These are phyloP conservation scores for Zymoseptoria passerinii DNA, from an alignment of 2,329 filamentous ascomycete species.

Conservation along the genomic window DNA sequence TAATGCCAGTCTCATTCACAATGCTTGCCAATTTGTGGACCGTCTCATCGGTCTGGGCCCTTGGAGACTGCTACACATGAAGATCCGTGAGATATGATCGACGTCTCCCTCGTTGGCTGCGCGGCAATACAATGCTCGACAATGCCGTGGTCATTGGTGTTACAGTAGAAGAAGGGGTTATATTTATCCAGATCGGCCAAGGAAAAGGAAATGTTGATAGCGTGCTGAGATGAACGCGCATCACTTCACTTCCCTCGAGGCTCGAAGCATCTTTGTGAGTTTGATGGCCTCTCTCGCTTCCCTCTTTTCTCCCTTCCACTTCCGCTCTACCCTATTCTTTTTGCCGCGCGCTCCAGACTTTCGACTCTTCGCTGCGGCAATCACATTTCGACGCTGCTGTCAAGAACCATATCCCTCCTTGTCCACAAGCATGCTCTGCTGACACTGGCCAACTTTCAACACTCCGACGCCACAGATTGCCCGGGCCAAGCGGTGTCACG, in stretches of 20 bases:
- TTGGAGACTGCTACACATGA: not conserved
- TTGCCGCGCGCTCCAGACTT: not conserved
- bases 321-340: not conserved
- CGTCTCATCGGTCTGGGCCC: not conserved
- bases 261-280: not conserved
- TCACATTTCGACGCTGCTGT: not conserved
- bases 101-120: no score
- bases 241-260: not conserved
- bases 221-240: not conserved
- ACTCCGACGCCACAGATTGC: not conserved
- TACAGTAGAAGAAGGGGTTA: not conserved
- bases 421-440: constrained; percentile 1
- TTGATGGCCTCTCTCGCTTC: not conserved
- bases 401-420: not conserved
- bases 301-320: not conserved
- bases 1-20: not conserved
- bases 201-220: not conserved
- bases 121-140: not conserved
- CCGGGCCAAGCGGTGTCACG: not conserved
- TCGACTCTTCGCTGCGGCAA: not conserved
- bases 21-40: not conserved
- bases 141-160: not conserved
- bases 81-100: no score
- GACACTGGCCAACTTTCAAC: not conserved
- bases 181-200: not conserved